phyloP scores from a whole-genome alignment of 306 rosid species.

The Crataegus laevigata region DNA sequence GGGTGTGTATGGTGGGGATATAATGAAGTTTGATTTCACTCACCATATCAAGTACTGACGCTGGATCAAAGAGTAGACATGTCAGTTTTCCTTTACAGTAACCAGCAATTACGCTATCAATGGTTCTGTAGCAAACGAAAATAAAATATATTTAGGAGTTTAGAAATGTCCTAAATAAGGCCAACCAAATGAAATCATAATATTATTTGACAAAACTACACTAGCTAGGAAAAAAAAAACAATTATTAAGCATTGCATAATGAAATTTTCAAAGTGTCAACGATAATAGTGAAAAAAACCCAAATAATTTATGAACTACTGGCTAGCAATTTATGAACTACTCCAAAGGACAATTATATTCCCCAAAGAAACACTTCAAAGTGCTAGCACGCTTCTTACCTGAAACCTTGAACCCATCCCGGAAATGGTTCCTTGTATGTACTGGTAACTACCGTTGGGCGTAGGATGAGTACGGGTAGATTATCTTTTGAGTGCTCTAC shows the following conservation, averaged over 20 bases:
- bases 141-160: not conserved
- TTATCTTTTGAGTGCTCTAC: constrained; percentile 1
- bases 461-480: constrained; percentile 15
- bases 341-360: not conserved
- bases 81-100: constrained; percentile 34
- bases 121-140: constrained; percentile 18
- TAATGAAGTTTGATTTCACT: not conserved
- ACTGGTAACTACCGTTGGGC: constrained; percentile 15
- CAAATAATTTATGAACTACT: no score
- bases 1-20: no score
- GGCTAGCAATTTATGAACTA: not conserved
- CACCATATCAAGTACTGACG: constrained; percentile 30
- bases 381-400: constrained; percentile 1
- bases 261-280: no score
- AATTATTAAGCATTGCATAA: not conserved
- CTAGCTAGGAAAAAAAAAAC: not conserved
- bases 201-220: no score
- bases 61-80: constrained; percentile 24
- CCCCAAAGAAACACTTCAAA: not conserved
- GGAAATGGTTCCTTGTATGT: constrained; percentile 34
- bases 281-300: no score
- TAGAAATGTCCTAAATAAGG: not conserved
- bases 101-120: constrained; percentile 27
- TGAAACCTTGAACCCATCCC: constrained; percentile 41
- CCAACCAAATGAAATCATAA: not conserved